Conservation (phyloP, 306 rosid species). For the Corylus heterophylla region DNA sequence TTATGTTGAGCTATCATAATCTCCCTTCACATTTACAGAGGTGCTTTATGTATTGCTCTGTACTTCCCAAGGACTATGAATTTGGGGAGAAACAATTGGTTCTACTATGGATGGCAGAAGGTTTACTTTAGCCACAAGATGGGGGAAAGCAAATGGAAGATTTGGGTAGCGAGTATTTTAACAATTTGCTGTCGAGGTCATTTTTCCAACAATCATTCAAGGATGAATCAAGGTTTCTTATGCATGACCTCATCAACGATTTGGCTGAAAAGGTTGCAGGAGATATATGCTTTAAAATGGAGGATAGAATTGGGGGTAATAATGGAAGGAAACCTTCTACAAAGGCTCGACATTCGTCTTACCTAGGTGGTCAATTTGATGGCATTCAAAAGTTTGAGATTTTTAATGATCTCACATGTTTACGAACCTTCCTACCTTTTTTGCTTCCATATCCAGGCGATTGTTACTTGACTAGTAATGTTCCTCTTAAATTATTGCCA, state of each 20-base stretch:
- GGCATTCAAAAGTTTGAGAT: background rate
- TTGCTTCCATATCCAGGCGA: too few species aligned
- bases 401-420: background rate
- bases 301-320: too few species aligned
- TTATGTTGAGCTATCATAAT: constrained; percentile 6
- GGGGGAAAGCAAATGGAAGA: background rate
- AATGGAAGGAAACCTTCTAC: background rate
- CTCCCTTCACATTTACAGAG: constrained; percentile 3
- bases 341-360: background rate
- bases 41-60: constrained; percentile 16
- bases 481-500: background rate
- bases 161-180: background rate
- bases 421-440: constrained; percentile 58
- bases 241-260: constrained; percentile 21
- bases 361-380: too few species aligned
- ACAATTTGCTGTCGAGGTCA: background rate
- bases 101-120: background rate
- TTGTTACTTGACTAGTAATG: too few species aligned
- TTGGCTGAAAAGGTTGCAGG: background rate
- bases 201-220: background rate
- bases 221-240: background rate
- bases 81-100: background rate
- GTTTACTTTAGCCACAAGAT: background rate
- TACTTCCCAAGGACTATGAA: background rate
- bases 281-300: accelerated